A percentile compares a stretch with the other conserved stretches of the same genome.
Conservation (phyloP, 2,329 filamentous ascomycete species). For the Arthrobotrys sinensis region DNA sequence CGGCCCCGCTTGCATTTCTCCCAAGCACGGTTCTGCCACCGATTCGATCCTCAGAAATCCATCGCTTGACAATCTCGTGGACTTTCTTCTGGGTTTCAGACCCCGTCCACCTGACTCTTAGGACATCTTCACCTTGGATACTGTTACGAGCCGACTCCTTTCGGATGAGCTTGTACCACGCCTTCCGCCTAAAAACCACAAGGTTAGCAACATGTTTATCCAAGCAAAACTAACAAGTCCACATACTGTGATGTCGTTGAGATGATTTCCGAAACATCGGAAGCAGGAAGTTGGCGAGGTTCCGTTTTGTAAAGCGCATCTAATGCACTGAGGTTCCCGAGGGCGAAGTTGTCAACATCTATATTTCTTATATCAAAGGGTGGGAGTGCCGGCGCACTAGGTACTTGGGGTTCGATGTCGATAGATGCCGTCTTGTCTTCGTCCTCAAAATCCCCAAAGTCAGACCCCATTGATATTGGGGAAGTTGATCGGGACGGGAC, state of each 20-base stretch:
- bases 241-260: conserved; percentile 56
- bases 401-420: conserved; percentile 4
- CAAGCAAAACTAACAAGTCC: background rate
- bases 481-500: conserved; percentile 39
- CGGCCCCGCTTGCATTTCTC: conserved; percentile 42
- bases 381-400: background rate
- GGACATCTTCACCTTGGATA: conserved; percentile 58
- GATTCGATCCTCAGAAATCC: conserved; percentile 58
- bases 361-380: conserved; percentile 32
- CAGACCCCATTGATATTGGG: conserved; percentile 38
- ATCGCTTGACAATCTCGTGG: conserved; percentile 55
- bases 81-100: conserved; percentile 58
- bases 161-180: conserved; percentile 56
- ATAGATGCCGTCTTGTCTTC: conserved; percentile 33
- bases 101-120: conserved; percentile 55
- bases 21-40: conserved; percentile 48
- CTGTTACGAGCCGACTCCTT: conserved; percentile 57
- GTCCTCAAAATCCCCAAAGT: conserved; percentile 59
- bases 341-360: conserved; percentile 38
- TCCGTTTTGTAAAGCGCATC: conserved; percentile 45
- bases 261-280: conserved; percentile 43
- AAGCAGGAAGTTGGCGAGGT: conserved; percentile 26
- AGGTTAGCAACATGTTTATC: conserved; percentile 10
- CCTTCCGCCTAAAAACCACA: conserved; percentile 35
- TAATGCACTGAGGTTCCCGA: conserved; percentile 39